Base-by-base conservation (phyloP, 139 green algal species). In the Micromonas commoda region DNA sequence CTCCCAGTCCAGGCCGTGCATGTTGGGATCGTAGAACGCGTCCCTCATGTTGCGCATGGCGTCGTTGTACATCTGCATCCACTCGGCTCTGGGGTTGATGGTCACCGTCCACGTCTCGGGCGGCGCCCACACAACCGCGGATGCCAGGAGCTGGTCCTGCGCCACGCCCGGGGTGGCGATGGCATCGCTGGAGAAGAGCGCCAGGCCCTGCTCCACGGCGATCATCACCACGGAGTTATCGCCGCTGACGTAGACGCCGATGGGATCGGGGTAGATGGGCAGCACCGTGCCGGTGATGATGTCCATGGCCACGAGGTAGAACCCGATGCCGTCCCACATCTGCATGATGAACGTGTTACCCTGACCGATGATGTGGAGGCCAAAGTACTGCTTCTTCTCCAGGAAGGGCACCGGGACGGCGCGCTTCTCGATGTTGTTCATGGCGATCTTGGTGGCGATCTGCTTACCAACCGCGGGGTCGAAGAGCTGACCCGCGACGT, bases 21-120 rank as follows among this genome's bases (percentile, higher is more conserved):
- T n/a, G 37, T 75, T 75, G 21, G 68, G 68, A 32, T 75, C 68
- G 68, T 75, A 75, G 33, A 75, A 75, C 20, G 37, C 38, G 37
- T 75, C 68, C 33, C 68, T 19, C 68, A 75, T 75, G 37, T 60
- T 75, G 19, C 68, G 68, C 68, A 75, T 75, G 19, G 68, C 68
- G 5, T 75, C 68, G 31, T 75, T 37, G 68, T 75, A 75, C 68
- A 75, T 75, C 53, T 75, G 68, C 68, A 75, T 35, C 68, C 68
- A 75, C 68, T 75, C 68, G 24, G 60, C 35, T 75, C 68, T 2
- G 1, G 68, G 68, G 37, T 75, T 75, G 21, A 75, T 3, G 37
- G 2, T 61, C 26, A 75, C 68, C 2, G 68, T 75, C 4, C 28
- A 75, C 6, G 68, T 29, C 19, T 60, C 34, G 5, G 68, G 68